Evolutionary conservation across 306 rosid genomes (phyloP).

Genomic region (Glycyrrhiza uralensis): DNA sequence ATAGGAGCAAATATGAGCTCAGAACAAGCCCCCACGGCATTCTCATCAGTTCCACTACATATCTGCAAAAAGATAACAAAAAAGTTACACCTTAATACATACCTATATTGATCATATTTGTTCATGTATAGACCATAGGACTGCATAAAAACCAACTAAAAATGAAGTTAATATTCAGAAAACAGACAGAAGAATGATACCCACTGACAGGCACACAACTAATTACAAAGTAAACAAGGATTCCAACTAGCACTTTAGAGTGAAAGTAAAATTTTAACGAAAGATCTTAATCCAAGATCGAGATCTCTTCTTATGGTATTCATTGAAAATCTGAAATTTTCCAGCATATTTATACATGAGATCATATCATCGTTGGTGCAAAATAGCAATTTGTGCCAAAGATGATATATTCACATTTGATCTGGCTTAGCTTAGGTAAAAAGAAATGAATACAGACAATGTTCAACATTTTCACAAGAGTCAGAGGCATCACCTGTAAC

Average conservation of each 20-base stretch:
- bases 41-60: slow-evolving; percentile 91
- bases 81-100: not conserved
- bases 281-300: not conserved
- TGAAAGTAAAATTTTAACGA: not conserved
- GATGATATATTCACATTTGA: not conserved
- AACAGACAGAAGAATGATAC: not conserved
- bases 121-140: not conserved
- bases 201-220: not conserved
- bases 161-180: not conserved
- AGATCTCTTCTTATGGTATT: not conserved
- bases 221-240: not conserved
- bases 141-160: not conserved
- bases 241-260: not conserved
- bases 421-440: not conserved
- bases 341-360: not conserved
- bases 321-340: not conserved
- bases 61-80: slow-evolving; percentile 43
- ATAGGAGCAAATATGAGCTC: slow-evolving; percentile 98
- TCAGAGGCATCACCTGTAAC: slow-evolving; percentile 65
- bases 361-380: not conserved
- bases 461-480: not conserved
- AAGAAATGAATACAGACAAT: not conserved
- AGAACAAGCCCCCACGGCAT: slow-evolving; percentile 86
- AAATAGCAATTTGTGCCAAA: slow-evolving; percentile 1
- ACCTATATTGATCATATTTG: not conserved